Evolutionary conservation across 306 rosid genomes (phyloP), one percentile per base, ranked within the genome.

Genomic region (barrel medic (Medicago truncatula)): DNA sequence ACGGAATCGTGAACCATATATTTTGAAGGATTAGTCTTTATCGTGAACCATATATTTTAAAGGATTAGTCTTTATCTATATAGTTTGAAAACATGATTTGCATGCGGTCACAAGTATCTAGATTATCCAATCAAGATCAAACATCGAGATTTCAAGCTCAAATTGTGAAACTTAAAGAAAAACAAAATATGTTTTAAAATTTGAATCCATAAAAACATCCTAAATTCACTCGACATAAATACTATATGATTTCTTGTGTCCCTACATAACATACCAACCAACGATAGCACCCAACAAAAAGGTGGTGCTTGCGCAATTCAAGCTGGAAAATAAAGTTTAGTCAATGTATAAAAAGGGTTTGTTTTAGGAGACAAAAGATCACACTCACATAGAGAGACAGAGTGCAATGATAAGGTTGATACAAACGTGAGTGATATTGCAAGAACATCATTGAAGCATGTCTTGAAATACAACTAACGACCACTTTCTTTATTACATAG

Each of bases 291-390:
- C 6, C 2, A 81, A 69, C 28, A 52, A 70, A 81, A 76, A 60
- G 71, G 70, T 44, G 17, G 78, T 44, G 82, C 58, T 68, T 68
- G 87, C 84, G 87, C 84, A 71, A 83, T n/a, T 83, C 25, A 75
- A 79, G 87, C 81, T 71, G 73, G 76, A 65, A 83, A 58, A 4
- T 58, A 23, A 83, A 71, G 77, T 11, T 9, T 31, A 8, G 86
- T 75, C 67, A 75, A 75, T 56, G 39, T 2, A 9, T 23, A 64
- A 69, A 75, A 74, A 34, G 56, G 69, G 72, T 0, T 65, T 9
- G 28, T 20, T 67, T 17, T 77, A 57, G 59, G 81, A 62, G 70
- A 78, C 76, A 79, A 71, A 57, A 8, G 21, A 13, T n/a, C 8
- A 21, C 12, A 20, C 39, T 2, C 2, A 38, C 17, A 75, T 1